These are phyloP conservation scores for Irpex sp. DNA, from an alignment of 1,284 basidiomycete species.

Conservation along the genomic window DNA sequence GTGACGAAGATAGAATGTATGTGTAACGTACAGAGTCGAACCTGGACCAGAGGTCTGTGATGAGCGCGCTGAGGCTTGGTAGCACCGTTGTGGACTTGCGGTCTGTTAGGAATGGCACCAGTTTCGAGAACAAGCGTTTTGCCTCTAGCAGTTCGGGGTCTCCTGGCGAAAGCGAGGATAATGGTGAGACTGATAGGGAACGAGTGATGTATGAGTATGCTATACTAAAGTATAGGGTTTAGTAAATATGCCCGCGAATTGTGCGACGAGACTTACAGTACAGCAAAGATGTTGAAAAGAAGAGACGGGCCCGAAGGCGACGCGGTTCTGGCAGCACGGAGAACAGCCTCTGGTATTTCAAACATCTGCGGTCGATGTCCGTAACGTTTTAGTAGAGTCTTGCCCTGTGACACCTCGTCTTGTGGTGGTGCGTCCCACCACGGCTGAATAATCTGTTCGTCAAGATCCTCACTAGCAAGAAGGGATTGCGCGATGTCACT, in stretches of 20 bases:
- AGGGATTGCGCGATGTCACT: constrained; percentile 55
- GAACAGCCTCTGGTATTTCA: constrained; percentile 44
- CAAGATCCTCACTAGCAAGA: constrained; percentile 53
- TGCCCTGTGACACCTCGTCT: background rate
- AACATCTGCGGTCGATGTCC: constrained; percentile 44
- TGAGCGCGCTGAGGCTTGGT: constrained; percentile 42
- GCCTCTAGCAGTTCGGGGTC: constrained; percentile 44
- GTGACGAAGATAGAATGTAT: background rate
- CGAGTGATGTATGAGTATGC: constrained; percentile 65
- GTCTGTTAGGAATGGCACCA: constrained; percentile 62
- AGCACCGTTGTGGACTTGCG: constrained; percentile 50
- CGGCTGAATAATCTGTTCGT: constrained; percentile 22
- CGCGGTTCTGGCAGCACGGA: constrained; percentile 32
- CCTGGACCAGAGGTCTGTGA: constrained; percentile 61
- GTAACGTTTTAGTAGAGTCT: constrained; percentile 20
- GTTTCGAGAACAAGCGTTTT: constrained; percentile 40
- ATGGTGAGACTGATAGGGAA: constrained; percentile 52
- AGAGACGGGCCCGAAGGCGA: constrained; percentile 37
- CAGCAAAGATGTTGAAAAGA: constrained; percentile 59
- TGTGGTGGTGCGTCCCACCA: constrained; percentile 23
- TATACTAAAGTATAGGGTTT: constrained; percentile 38
- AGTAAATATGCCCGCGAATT: background rate
- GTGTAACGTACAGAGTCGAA: constrained; percentile 43
- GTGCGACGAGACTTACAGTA: constrained; percentile 47
- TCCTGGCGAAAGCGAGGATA: constrained; percentile 36